Evolutionary conservation across 2,329 filamentous ascomycete genomes (phyloP), one percentile per base, ranked within the genome.

Genomic region (Didymella arachidicola): DNA sequence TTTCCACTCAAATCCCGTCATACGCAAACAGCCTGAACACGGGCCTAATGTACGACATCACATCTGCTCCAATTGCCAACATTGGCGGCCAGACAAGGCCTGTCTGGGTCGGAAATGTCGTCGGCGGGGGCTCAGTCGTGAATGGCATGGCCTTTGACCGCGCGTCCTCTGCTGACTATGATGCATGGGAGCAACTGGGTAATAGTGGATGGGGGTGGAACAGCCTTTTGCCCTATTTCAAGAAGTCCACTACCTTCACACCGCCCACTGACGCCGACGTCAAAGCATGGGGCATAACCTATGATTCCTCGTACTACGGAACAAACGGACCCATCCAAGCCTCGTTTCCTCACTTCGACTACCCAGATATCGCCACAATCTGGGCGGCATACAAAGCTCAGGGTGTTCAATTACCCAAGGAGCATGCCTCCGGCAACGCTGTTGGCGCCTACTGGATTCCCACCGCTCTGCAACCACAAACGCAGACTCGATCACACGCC

Each of bases 111-210:
- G 63, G 63, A 7, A 68, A 69, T 10, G 70, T 74, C 1, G 69
- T 79, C 3, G 77, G 77, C 3, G 78, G 77, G 1, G 72, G 74
- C 11, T 73, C 70, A 18, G 72, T 73, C 1, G 70, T 79, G 25
- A 79, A 79, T 62, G 74, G 75, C 7, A 77, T 79, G 75, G 64
- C 72, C 7, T 77, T 75, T 56, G 74, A 76, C 51, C 72, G 77
- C 7, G 78, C 69, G 12, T 65, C 69, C 32, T 65, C 68, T 18
- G 71, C 62, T 7, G 77, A 78, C 57, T 79, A 79, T 45, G 82
- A 88, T 70, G 80, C 79, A 0, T 89, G 86, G 86, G 82, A 81
- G 45, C 72, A 77, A 29, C 72, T 89, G 10, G 86, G 86, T 0
- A 88, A 88, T 63, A 55, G 63, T 1, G 86, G 84, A 2, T 76